A percentile compares a stretch with the other conserved stretches of the same genome.
Evolutionary conservation across 257 asterid species (phyloP).

Genomic region (Hygrophila difformis): DNA sequence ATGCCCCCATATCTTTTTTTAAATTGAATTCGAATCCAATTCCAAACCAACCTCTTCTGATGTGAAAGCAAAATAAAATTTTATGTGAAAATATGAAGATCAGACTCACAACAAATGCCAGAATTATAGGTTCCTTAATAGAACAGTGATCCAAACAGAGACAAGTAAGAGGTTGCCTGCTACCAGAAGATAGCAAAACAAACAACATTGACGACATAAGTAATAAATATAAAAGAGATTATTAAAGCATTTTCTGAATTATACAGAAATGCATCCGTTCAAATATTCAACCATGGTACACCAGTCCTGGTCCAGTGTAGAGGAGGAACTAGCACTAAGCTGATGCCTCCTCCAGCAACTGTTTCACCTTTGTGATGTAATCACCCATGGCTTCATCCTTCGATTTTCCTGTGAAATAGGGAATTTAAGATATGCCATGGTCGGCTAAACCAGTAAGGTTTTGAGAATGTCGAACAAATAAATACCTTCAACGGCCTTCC

Average conservation of each 20-base stretch:
- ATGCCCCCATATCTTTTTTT: too few species aligned
- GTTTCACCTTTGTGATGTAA: slow-evolving; percentile 90
- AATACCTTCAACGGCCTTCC: slow-evolving; percentile 94
- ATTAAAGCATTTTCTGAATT: slow-evolving; percentile 10
- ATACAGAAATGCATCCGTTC: slow-evolving; percentile 2
- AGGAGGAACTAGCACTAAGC: slow-evolving; percentile 22
- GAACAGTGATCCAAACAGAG: too few species aligned
- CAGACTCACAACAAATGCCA: too few species aligned
- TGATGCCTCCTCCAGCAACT: slow-evolving; percentile 58
- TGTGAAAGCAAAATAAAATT: too few species aligned
- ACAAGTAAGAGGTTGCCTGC: not conserved
- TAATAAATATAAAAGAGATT: too few species aligned
- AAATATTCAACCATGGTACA: slow-evolving; percentile 3
- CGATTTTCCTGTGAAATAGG: slow-evolving; percentile 44
- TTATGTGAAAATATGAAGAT: too few species aligned
- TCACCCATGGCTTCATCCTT: slow-evolving; percentile 74
- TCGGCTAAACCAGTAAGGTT: too few species aligned
- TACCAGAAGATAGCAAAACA: slow-evolving; percentile 5
- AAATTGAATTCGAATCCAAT: too few species aligned
- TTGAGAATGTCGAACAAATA: too few species aligned
- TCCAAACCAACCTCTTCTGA: too few species aligned
- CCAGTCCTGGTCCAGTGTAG: slow-evolving; percentile 5
- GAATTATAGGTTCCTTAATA: too few species aligned
- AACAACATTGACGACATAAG: slow-evolving; percentile 1
- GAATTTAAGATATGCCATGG: too few species aligned